Evolutionary conservation across 148 eudicot genomes (phyloP), one percentile per base, ranked within the genome.

Genomic region (Dianthus caryophyllus): DNA sequence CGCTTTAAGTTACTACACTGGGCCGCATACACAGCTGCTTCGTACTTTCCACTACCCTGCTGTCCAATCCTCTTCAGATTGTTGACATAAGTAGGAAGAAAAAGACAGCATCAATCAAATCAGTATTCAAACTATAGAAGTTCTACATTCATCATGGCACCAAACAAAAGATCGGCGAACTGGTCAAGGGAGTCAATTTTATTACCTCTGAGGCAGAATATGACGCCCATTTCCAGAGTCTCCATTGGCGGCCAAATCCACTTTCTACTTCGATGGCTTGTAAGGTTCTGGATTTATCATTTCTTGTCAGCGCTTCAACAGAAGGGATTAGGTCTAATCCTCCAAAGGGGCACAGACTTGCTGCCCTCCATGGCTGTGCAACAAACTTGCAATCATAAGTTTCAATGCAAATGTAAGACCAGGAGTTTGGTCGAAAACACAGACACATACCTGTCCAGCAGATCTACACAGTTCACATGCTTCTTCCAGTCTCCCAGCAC

Each of bases 141-240:
- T 33, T 18, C 5, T 12, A 17, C 15, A 21, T 33, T 31, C 21
- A 20, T 27, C 13, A 15, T 21, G 49, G 29, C 25, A 50, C 24
- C 64, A 47, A 47, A 55, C 14, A 51, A 27, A 54, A 30, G 25
- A 17, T 4, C 24, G 21, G 64, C 18, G 46, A 54, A 70, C 24
- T 20, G 38, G 69, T 21, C 25, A 75, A 38, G 41, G 30, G 31
- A 64, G 33, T 57, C 6, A 13, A 38, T 48, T 20, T 64, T 27
- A 53, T 43, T 85, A 90, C 98, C 89, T 94, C 97, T 2, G 98
- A 94, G 61, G 97, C 96, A 80, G 87, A 79, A 73, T 79, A 90
- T 39, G 92, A 83, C 65, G 98, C 98, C 98, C 98, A 94, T 78
- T 86, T 94, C 98, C 98, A 94, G 73, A 90, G 96, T 33, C 84